These are phyloP conservation scores for Hirsutella minnesotensis DNA, from an alignment of 2,329 filamentous ascomycete species.

Conservation along the genomic window DNA sequence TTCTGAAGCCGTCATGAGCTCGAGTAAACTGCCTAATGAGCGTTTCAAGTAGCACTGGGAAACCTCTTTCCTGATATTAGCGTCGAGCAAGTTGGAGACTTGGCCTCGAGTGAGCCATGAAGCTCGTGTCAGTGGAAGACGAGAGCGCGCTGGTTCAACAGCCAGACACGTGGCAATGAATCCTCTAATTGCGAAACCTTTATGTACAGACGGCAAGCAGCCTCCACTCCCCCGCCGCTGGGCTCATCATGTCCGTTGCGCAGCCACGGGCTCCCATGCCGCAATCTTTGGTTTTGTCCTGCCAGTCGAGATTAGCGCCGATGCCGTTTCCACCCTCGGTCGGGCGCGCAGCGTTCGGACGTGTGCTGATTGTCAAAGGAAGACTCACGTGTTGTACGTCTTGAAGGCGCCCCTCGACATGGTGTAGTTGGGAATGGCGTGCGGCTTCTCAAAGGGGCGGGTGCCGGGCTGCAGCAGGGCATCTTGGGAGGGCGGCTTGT, in stretches of 20 bases:
- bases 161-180: too few relatives aligned
- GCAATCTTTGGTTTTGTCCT: constrained; percentile 43
- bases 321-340: too few relatives aligned
- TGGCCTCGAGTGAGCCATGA: too few relatives aligned
- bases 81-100: too few relatives aligned
- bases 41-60: too few relatives aligned
- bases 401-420: constrained; percentile 70
- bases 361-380: too few relatives aligned
- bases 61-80: too few relatives aligned
- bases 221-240: not conserved
- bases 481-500: constrained; percentile 74
- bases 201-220: constrained; percentile 18
- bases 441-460: constrained; percentile 64
- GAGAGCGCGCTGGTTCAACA: too few relatives aligned
- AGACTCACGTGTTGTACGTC: constrained; percentile 91
- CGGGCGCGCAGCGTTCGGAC: too few relatives aligned
- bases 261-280: constrained; percentile 37
- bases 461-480: constrained; percentile 53
- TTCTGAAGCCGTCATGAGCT: too few relatives aligned
- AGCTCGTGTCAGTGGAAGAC: too few relatives aligned
- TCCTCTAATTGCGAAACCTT: not conserved
- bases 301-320: not conserved
- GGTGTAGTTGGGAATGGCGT: constrained; percentile 65
- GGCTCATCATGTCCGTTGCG: constrained; percentile 15
- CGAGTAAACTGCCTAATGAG: too few relatives aligned